Evolutionary conservation across 495 filamentous ascomycete genomes (phyloP).

Genomic region (Lasiosphaeris hirsuta): DNA sequence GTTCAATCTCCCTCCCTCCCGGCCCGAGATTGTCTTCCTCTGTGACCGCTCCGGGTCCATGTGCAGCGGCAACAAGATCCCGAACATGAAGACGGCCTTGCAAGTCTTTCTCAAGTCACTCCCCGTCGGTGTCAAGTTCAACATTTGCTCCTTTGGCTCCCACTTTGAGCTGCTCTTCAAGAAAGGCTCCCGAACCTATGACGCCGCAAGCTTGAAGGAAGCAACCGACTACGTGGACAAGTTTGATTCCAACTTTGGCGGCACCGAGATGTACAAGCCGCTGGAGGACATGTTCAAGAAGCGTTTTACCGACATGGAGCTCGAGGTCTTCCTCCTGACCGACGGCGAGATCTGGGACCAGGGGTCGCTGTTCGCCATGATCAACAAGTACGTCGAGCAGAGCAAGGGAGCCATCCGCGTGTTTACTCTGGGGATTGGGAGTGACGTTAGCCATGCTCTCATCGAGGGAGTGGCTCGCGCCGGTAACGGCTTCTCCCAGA

Average conservation of each 20-base stretch:
- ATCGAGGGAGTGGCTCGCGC: constrained; percentile 65
- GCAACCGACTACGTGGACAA: constrained; percentile 50
- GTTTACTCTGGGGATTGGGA: constrained; percentile 65
- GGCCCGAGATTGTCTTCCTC: constrained; percentile 67
- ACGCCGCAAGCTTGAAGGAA: constrained; percentile 43
- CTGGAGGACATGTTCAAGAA: constrained; percentile 50
- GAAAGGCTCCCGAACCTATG: constrained; percentile 51
- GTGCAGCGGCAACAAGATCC: constrained; percentile 45
- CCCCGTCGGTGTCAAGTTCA: constrained; percentile 66
- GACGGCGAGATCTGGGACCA: constrained; percentile 69
- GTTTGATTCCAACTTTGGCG: constrained; percentile 55
- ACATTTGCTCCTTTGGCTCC: constrained; percentile 69
- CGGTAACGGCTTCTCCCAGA: constrained; percentile 64
- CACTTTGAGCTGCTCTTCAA: constrained; percentile 54
- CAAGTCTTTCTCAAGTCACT: constrained; percentile 68
- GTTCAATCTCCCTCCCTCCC: constrained; percentile 51
- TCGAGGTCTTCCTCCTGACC: constrained; percentile 65
- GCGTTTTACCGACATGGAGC: constrained; percentile 48
- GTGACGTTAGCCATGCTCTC: constrained; percentile 56
- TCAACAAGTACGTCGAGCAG: constrained; percentile 46
- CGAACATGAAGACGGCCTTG: constrained; percentile 54
- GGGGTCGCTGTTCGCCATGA: constrained; percentile 48
- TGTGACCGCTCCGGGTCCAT: constrained; percentile 69
- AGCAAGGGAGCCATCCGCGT: constrained; percentile 54
- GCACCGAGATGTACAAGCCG: constrained; percentile 62